Conservation (phyloP, 768 basidiomycete species). For the Russula compacta region DNA sequence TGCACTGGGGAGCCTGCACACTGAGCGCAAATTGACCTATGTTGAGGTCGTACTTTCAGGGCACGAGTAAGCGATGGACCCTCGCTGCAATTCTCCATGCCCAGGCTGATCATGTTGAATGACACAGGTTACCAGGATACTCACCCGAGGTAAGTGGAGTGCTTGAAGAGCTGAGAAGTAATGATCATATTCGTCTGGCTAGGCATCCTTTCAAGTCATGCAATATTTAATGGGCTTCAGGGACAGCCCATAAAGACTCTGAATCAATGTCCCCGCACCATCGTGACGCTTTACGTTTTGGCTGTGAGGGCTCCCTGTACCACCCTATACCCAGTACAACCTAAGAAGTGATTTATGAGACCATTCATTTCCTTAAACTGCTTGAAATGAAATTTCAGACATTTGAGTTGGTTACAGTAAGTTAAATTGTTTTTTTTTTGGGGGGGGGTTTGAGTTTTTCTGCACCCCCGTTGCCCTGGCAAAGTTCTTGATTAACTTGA, state of each 20-base stretch:
- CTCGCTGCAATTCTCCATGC: background rate
- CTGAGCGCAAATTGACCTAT: slow-evolving; percentile 63
- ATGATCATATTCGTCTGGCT: background rate
- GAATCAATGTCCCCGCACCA: no score
- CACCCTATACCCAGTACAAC: background rate
- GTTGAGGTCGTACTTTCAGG: slow-evolving; percentile 60
- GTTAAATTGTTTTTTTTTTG: no score
- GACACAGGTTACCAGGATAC: slow-evolving; percentile 52
- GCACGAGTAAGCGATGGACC: slow-evolving; percentile 48
- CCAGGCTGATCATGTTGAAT: background rate
- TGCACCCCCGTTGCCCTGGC: no score
- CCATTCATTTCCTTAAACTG: no score
- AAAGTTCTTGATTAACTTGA: no score
- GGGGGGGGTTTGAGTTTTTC: no score
- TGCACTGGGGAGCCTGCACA: slow-evolving; percentile 52
- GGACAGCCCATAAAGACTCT: slow-evolving; percentile 30
- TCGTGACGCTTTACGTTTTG: background rate
- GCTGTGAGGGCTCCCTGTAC: background rate
- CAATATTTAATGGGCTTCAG: slow-evolving; percentile 59
- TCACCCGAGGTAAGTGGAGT: slow-evolving; percentile 43
- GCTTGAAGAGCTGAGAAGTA: background rate
- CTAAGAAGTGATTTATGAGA: no score
- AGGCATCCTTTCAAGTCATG: slow-evolving; percentile 66
- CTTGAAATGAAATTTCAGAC: no score
- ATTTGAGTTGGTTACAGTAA: no score